Evolutionary conservation across 192 early-diverging fungal genomes (phyloP), one percentile per base, ranked within the genome.

Genomic region (Rhizoclosmatium sp.): DNA sequence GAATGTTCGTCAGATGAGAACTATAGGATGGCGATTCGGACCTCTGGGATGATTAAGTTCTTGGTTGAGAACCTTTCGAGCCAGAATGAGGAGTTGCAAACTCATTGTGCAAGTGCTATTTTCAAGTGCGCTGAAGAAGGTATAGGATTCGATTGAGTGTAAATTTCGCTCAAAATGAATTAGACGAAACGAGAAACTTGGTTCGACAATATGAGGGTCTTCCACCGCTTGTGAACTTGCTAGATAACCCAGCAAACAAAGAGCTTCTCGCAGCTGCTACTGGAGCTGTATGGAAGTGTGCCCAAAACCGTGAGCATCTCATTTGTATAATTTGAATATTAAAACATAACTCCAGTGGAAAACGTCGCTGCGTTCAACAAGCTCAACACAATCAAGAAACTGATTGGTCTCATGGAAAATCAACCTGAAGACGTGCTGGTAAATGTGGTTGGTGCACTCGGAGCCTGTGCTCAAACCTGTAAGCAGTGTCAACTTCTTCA

Each of bases 61-160:
- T 82, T 91, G 59, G 90, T 91, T 40, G 90, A 89, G 72, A 88
- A 91, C 59, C 78, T 91, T 47, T 80, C 89, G 3, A 86, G 86
- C 72, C 84, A 84, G 44, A 91, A 91, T 72, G 80, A 91, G 72
- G 87, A 88, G 64, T 77, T 91, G 60, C 89, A 91, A 71, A 87
- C 88, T 14, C 88, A 91, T 77, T 90, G 84, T 64, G 90, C 90
- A 10, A 86, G 84, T 65, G 88, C 90, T 10, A 91, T 91, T 59
- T 91, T 91, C 75, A 91, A 91, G 69, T 91, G 90, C 65, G 90
- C 90, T 44, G 90, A 91, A 82, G 89, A 91, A 71, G 85, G 87
- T 88, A 58, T 51, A 82, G 16, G 19, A 56, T 83, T 71, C 21
- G 7, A 82, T 78, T 82, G 65, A 80, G 16, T 16, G 42, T 84